A percentile compares a stretch with the other conserved stretches of the same genome.
Evolutionary conservation across 352 stramenopile species (phyloP).

Genomic region (Blastocystis sp.): DNA sequence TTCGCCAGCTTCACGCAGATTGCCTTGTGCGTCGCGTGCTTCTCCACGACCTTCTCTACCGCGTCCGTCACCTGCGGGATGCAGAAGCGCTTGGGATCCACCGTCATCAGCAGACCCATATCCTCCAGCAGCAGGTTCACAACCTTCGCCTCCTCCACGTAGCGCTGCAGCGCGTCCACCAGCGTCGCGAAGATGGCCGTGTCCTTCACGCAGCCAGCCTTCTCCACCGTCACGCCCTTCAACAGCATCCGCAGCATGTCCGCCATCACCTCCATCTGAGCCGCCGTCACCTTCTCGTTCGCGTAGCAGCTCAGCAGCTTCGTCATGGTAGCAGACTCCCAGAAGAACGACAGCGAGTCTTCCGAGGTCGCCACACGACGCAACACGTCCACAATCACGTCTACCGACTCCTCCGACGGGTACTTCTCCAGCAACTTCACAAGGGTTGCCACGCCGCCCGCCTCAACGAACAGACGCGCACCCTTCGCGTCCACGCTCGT

Average conservation of each 20-base stretch:
- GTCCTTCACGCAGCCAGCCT: conserved; percentile 8
- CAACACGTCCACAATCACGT: conserved; percentile 5
- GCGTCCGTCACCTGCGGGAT: not conserved
- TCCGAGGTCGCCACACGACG: not conserved
- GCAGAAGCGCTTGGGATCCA: conserved; percentile 14
- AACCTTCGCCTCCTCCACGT: not conserved
- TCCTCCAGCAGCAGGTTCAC: not conserved
- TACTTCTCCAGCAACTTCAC: conserved; percentile 26
- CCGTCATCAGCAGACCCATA: not conserved
- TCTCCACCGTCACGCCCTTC: not conserved
- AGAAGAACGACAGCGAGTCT: conserved; percentile 8
- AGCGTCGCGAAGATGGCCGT: not conserved
- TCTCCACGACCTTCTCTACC: not conserved
- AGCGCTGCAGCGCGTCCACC: conserved; percentile 10
- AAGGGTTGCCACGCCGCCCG: not conserved
- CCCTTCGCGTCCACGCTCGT: not conserved
- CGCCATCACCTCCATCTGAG: conserved; percentile 5
- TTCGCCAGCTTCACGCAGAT: conserved; percentile 17
- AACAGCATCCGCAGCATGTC: conserved; percentile 19
- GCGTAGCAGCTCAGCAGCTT: not conserved
- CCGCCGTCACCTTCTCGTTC: not conserved
- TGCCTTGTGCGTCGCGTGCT: not conserved
- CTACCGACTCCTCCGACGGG: conserved; percentile 13
- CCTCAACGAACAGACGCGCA: not conserved
- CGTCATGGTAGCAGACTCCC: not conserved